Evolutionary conservation across 2,329 filamentous ascomycete species (phyloP).

Genomic region (Penicillium frequentans): DNA sequence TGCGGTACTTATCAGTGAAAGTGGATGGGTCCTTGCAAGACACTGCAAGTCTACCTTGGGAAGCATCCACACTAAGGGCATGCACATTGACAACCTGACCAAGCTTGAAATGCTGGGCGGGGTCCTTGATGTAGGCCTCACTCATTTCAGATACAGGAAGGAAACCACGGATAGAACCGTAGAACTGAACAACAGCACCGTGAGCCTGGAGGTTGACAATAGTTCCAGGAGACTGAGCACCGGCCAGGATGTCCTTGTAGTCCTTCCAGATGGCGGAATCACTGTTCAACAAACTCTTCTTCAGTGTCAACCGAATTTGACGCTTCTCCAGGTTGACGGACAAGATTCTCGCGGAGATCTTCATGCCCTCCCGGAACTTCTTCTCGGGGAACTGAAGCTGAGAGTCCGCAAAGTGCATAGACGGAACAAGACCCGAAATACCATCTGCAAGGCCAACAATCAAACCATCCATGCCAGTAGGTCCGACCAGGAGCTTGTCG

Average conservation of each 20-base stretch:
- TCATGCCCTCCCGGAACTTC: slow-evolving; percentile 86
- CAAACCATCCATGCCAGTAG: slow-evolving; percentile 75
- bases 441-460: slow-evolving; percentile 82
- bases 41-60: slow-evolving; percentile 72
- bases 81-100: slow-evolving; percentile 93
- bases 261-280: slow-evolving; percentile 76
- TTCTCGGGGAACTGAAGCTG: slow-evolving; percentile 89
- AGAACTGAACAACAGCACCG: slow-evolving; percentile 91
- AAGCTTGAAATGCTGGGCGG: slow-evolving; percentile 80
- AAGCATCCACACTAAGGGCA: slow-evolving; percentile 75
- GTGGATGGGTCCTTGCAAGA: slow-evolving; percentile 88
- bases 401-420: slow-evolving; percentile 85
- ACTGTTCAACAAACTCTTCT: slow-evolving; percentile 91
- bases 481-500: slow-evolving; percentile 78
- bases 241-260: slow-evolving; percentile 71
- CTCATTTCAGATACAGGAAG: slow-evolving; percentile 96
- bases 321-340: slow-evolving; percentile 74
- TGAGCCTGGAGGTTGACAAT: slow-evolving; percentile 76
- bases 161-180: slow-evolving; percentile 78
- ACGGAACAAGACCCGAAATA: slow-evolving; percentile 83
- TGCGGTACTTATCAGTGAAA: slow-evolving; percentile 74
- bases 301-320: slow-evolving; percentile 82
- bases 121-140: slow-evolving; percentile 89
- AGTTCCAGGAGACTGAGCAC: slow-evolving; percentile 79
- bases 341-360: slow-evolving; percentile 81